phyloP scores from a whole-genome alignment of 345 rosid genomes.

The Bruguiera parviflora region DNA sequence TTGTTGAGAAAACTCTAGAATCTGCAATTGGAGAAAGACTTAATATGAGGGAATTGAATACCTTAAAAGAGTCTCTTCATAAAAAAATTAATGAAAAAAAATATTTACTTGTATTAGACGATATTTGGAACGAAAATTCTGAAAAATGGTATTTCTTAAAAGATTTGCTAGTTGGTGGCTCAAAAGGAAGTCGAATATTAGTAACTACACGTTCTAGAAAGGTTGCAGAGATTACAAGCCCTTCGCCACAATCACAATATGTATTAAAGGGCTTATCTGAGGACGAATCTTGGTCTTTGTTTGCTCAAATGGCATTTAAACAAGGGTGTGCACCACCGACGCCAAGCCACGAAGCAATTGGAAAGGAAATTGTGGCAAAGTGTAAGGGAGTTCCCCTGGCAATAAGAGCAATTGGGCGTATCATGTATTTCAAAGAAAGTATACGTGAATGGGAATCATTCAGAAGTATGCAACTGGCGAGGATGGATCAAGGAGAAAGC shows the following conservation, averaged over 20 bases:
- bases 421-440: constrained; percentile 8
- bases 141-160: constrained; percentile 13
- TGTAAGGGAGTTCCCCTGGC: constrained; percentile 21
- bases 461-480: background rate
- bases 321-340: background rate
- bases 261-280: background rate
- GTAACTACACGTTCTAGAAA: constrained; percentile 18
- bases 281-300: constrained; percentile 20
- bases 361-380: constrained; percentile 11
- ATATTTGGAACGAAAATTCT: constrained; percentile 21
- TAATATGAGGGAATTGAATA: no score
- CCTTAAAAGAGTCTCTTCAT: no score
- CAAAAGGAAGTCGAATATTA: constrained; percentile 18
- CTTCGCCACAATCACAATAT: background rate
- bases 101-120: constrained; percentile 24
- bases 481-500: background rate
- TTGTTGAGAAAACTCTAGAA: no score
- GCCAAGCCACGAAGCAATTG: background rate
- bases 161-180: constrained; percentile 10
- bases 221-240: constrained; percentile 20
- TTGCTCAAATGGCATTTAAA: constrained; percentile 12
- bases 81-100: constrained; percentile 1
- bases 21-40: no score
- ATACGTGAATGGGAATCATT: constrained; percentile 16
- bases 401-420: constrained; percentile 10